A percentile compares a stretch with the other conserved stretches of the same genome.
phyloP scores from a whole-genome alignment of 768 basidiomycete species.

The Infundibulicybe gibba region DNA sequence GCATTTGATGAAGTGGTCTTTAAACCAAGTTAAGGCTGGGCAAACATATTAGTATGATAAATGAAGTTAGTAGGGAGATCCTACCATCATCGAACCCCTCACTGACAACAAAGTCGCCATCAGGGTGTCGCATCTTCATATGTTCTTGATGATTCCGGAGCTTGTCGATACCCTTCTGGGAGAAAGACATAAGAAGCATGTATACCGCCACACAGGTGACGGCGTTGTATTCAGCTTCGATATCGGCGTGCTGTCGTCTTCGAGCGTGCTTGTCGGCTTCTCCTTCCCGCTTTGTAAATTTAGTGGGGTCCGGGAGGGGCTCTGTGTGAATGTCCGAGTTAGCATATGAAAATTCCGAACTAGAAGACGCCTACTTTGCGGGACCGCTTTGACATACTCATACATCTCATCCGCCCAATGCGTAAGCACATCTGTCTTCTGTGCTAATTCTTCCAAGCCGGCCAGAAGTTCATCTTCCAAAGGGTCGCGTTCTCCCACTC shows the following conservation, averaged over 20 bases:
- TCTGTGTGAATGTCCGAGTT: conserved; percentile 39
- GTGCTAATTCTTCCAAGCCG: conserved; percentile 82
- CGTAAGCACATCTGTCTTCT: conserved; percentile 92
- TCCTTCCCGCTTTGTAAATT: conserved; percentile 67
- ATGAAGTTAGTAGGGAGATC: conserved; percentile 3
- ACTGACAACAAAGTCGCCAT: conserved; percentile 72
- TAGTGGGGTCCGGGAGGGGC: conserved; percentile 75
- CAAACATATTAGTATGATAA: conserved; percentile 6
- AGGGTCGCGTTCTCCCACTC: conserved; percentile 52
- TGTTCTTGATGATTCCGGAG: conserved; percentile 78
- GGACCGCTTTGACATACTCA: conserved; percentile 80
- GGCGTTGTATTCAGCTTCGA: conserved; percentile 79
- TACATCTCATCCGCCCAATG: conserved; percentile 96
- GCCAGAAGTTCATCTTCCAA: conserved; percentile 83
- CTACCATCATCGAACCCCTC: conserved; percentile 79
- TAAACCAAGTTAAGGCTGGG: conserved; percentile 84
- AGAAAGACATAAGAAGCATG: conserved; percentile 88
- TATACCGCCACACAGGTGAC: conserved; percentile 87
- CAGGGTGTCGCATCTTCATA: conserved; percentile 75
- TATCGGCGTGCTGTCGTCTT: conserved; percentile 66
- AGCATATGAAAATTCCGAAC: conserved; percentile 1
- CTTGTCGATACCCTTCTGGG: conserved; percentile 88
- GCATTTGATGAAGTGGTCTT: conserved; percentile 90
- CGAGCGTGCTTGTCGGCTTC: conserved; percentile 70
- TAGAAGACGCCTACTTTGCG: conserved; percentile 62